Base-by-base conservation (phyloP, 164 flowering plant species). In the Annona squamosa region DNA sequence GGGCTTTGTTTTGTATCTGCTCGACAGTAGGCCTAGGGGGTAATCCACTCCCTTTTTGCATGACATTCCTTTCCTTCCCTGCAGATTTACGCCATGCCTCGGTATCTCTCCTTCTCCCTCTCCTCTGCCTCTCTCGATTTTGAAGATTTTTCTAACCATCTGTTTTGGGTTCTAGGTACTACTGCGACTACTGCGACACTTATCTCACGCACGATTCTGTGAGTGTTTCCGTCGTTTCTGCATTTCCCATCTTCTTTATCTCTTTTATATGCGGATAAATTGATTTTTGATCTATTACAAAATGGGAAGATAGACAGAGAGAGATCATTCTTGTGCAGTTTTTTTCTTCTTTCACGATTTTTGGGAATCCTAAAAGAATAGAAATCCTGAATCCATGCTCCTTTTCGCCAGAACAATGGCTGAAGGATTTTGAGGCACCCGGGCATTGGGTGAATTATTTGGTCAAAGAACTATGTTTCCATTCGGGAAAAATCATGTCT, bases 131-230 rank as follows among this genome's bases (percentile, higher is more conserved):
- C 59, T 52, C 57, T 52, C 59, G 2, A 10, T 5, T 52, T 2
- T 6, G 59, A 16, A 7, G 13, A 52, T 52, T 9, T 52, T 52
- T 10, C 9, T 16, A 16, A 52, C 9, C 13, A 9, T 52, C 18
- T 64, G 45, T 4, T 9, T 78, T 71, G 65, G 19, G 47, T 68
- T 73, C 13, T 86, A 91, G 97, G 85, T 92, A 92, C 52, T 87
- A 94, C 72, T 94, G 98, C 76, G 98, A 94, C 71, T 94, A 94
- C 68, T 95, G 99, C 67, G 99, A 95, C 76, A 93, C 98, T 63
- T 95, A 93, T 78, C 74, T 93, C 82, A 95, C 99, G 6, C 99
- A 93, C 74, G 98, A 95, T 84, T 93, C 99, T 47, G 99, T 94
- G 78, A 89, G 97, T 78, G 5, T 6, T 19, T 48, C n/a, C 52